Percentiles rank a stretch among this genome's conserved stretches.
These are phyloP conservation scores for Hanseniaspora taiwanica DNA, from an alignment of 805 yeast species.

Conservation along the genomic window DNA sequence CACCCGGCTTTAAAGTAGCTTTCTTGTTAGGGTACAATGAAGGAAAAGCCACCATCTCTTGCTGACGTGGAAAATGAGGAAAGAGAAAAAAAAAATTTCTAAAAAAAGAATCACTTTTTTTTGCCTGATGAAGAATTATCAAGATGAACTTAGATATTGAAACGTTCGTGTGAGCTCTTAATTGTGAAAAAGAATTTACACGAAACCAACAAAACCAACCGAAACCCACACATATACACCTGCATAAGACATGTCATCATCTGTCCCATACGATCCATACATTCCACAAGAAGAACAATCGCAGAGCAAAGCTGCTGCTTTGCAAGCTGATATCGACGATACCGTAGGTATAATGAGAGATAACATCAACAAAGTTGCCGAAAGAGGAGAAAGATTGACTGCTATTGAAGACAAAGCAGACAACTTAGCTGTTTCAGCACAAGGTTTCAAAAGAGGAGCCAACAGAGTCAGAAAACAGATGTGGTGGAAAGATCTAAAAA, in stretches of 20 bases:
- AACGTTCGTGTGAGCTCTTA: neutral
- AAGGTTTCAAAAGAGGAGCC: constrained; percentile 92
- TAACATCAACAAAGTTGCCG: constrained; percentile 89
- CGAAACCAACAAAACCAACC: neutral
- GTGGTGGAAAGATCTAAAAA: constrained; percentile 98
- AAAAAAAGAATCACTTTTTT: too few species aligned
- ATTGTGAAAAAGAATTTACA: neutral
- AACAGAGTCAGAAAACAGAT: constrained; percentile 94
- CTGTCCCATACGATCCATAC: constrained; percentile 74
- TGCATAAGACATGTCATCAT: neutral
- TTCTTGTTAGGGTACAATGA: too few species aligned
- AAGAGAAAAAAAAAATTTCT: too few species aligned
- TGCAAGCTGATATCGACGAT: constrained; percentile 83
- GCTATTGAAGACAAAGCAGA: constrained; percentile 88
- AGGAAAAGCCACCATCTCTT: too few species aligned
- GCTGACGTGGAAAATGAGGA: too few species aligned
- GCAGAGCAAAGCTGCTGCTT: constrained; percentile 57
- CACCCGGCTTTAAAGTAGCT: too few species aligned
- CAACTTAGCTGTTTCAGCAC: constrained; percentile 81
- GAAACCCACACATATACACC: neutral
- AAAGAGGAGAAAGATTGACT: constrained; percentile 84
- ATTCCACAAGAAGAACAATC: constrained; percentile 46
- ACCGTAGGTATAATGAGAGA: constrained; percentile 97
- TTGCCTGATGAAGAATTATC: too few species aligned
- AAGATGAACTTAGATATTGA: neutral